Base-by-base conservation (phyloP, 1,284 basidiomycete genomes). In the Boletellus deceptivus region DNA sequence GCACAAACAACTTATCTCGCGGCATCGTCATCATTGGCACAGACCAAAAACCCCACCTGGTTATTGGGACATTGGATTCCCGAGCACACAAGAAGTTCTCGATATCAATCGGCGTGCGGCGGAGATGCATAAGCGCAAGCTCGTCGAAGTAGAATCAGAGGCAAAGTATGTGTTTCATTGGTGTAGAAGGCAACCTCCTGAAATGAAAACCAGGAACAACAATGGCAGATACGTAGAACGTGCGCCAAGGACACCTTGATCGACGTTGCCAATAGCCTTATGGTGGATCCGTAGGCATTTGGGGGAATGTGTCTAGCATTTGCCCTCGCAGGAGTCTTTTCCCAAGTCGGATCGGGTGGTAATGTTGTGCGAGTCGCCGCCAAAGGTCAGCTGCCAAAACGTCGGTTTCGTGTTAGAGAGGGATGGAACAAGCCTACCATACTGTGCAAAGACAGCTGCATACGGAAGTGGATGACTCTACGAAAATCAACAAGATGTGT, bases 31-130 rank as follows among this genome's bases (percentile, higher is more conserved):
- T 57, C 74, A 82, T 39, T 91, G 88, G 86, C 75, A 77, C 29
- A 77, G 82, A 40, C 75, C 84, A 1, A 77, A 75, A 40, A 93
- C 92, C 0, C 93, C 93, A 16, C 92, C 91, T 1, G 84, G 82
- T 20, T 95, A 89, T 68, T 92, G 90, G 91, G 76, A 87, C 55
- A 93, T 95, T 49, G 89, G 86, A 1, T 95, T 97, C 63, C 93
- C 93, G 1, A 75, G 77, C 55, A 94, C 93, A 3, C 92, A 93
- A 67, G 80, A 89, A 60, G 86, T 84, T 16, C 75, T 74, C 38
- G 76, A 76, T 45, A 89, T 93, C 57, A 95, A 95, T 65, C 72
- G 74, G 50, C 71, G 72, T 51, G 93, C 92, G 4, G 77, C 75
- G 56, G 77, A 82, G 55, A 86, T 88, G 75, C 85, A 91, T 62